Base-by-base conservation (phyloP, 352 stramenopile genomes). In the Blastocystis sp. region DNA sequence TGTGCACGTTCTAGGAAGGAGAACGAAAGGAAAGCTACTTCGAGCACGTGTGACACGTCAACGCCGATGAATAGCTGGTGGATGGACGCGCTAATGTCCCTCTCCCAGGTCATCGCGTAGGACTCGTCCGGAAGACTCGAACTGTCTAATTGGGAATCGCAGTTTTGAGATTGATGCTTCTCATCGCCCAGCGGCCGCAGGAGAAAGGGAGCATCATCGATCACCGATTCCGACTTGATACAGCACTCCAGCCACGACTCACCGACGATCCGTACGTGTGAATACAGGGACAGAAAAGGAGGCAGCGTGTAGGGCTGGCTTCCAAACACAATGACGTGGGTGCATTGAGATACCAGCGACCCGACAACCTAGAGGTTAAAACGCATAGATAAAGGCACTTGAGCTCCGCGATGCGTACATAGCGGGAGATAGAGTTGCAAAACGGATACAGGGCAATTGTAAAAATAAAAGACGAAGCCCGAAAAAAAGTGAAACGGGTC, bases 281-380 rank as follows among this genome's bases (percentile, higher is more conserved):
- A 40, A 61, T 57, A 78, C 18, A 44, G 32, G 16, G 46, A 42
- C 4, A 78, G 21, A 3, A 57, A 24, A 18, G 67, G 18, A 14
- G 67, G 67, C 9, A 78, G 42, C 56, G 56, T 27, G 9, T n/a
- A 29, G 9, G 49, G 9, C 8, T 38, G 27, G 4, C 16, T 56
- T 7, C 57, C 32, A n/a, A 57, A 78, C 24, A 78, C 67, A 32
- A 78, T 78, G 24, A 78, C 34, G 49, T 78, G 67, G 11, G 67
- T 78, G 49, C 67, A 78, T n/a, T 63, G 67, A 78, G 36, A 57
- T 40, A 78, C 57, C 49, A 78, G 36, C n/a, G 67, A 78, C 6
- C 36, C 53, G 6, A 78, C 16, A 27, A 78, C 67, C 67, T 78
- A 72, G 29, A 44, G 24, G 1, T 40, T 1, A 42, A n/a, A 44